These are phyloP conservation scores for Rosa multiflora DNA, from an alignment of 306 rosid genomes.

Conservation along the genomic window DNA sequence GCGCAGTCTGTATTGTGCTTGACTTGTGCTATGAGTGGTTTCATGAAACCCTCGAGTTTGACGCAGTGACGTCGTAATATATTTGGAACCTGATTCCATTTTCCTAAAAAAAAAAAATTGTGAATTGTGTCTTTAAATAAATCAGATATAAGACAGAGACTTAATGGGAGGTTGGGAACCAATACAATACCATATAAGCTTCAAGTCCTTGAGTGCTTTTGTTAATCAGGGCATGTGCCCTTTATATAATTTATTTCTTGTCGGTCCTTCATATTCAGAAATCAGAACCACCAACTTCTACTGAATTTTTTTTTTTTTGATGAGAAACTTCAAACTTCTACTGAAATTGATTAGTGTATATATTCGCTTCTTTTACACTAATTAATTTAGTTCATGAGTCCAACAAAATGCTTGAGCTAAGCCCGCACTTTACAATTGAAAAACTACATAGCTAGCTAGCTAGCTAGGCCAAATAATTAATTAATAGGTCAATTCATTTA, in stretches of 20 bases:
- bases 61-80: too few relatives aligned
- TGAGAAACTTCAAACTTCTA: not conserved
- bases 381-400: not conserved
- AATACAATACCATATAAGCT: not conserved
- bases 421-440: not conserved
- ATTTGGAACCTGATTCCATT: too few relatives aligned
- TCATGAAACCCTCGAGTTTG: too few relatives aligned
- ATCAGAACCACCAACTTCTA: not conserved
- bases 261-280: not conserved
- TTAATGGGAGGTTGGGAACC: not conserved
- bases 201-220: not conserved
- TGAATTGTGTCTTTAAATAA: conserved; percentile 10
- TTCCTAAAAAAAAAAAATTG: too few relatives aligned
- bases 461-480: not conserved
- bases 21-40: too few relatives aligned
- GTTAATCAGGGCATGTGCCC: not conserved
- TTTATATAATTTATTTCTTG: not conserved
- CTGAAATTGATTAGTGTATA: not conserved
- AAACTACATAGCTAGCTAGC: not conserved
- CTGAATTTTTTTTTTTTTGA: too few relatives aligned
- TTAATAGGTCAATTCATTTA: not conserved
- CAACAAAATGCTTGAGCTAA: not conserved
- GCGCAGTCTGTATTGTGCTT: too few relatives aligned
- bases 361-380: not conserved
- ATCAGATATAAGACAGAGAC: not conserved